Evolutionary conservation across 1,139 yeast genomes (phyloP).

Genomic region (Candida pseudoviswanathii): DNA sequence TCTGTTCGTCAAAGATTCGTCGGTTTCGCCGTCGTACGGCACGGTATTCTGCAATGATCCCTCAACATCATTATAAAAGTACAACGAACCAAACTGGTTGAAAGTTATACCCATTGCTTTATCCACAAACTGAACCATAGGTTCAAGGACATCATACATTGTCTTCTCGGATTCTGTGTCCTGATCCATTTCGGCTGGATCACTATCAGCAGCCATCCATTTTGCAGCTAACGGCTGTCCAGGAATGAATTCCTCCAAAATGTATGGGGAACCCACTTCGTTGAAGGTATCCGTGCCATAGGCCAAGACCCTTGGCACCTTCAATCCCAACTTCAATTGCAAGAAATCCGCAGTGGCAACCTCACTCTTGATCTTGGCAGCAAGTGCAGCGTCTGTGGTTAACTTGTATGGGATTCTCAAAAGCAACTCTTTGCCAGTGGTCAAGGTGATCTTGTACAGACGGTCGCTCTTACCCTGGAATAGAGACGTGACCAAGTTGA

Average conservation of each 20-base stretch:
- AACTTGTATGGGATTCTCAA: slow-evolving; percentile 85
- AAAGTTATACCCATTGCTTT: slow-evolving; percentile 56
- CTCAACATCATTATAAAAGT: slow-evolving; percentile 65
- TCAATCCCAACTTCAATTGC: slow-evolving; percentile 49
- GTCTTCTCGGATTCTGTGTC: slow-evolving; percentile 31
- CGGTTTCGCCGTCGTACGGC: slow-evolving; percentile 70
- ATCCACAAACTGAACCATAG: slow-evolving; percentile 62
- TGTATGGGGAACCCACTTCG: slow-evolving; percentile 69
- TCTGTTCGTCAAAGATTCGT: slow-evolving; percentile 57
- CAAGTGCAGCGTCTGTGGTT: slow-evolving; percentile 62
- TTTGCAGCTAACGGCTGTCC: slow-evolving; percentile 83
- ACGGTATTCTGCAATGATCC: slow-evolving; percentile 38
- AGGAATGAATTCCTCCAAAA: slow-evolving; percentile 74
- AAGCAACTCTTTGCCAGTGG: slow-evolving; percentile 62
- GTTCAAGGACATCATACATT: slow-evolving; percentile 58
- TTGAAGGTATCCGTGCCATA: slow-evolving; percentile 69
- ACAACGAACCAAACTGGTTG: slow-evolving; percentile 78
- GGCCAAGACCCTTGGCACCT: slow-evolving; percentile 75
- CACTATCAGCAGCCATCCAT: slow-evolving; percentile 46
- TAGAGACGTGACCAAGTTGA: slow-evolving; percentile 76
- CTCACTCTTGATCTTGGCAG: slow-evolving; percentile 77
- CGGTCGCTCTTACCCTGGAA: slow-evolving; percentile 96
- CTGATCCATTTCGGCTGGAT: too few relatives aligned
- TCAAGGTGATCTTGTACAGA: slow-evolving; percentile 69
- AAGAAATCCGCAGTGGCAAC: slow-evolving; percentile 91